Base-by-base conservation (phyloP, 768 basidiomycete genomes). In the Ramaria sp. region DNA sequence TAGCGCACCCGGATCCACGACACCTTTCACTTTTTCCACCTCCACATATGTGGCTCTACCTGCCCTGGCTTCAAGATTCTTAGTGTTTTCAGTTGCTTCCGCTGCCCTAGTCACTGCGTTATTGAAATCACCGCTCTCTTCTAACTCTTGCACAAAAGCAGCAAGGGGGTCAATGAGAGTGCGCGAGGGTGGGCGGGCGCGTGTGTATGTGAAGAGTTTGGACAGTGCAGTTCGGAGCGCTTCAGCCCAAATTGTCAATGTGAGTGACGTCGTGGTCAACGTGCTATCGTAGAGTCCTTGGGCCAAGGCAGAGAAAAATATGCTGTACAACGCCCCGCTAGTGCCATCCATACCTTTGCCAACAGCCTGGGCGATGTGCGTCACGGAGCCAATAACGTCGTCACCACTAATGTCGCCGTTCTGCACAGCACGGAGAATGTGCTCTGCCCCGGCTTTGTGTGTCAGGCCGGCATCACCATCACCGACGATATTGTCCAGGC, bases 311-410 rank as follows among this genome's bases (percentile, higher is more conserved):
- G 91, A 90, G 74, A 93, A 91, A 73, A 92, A 94, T 59, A 95
- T 94, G 1, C 91, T 92, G 68, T 93, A 95, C 27, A 95, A 68
- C 0, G 91, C 91, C 3, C 92, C 92, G 61, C 86, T 88, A 6
- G 92, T 94, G 34, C 92, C 92, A 12, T 88, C 92, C 92, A 95
- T 95, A 17, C 75, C 73, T 62, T 88, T 84, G 67, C 92, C 89
- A 2, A 86, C 84, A 9, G 85, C 80, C 61, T 81, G 76, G 2
- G 92, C 80, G 58, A 94, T 80, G 2, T 75, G 72, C 45, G 87
- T 78, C 59, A 89, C 72, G 53, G 83, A 78, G 24, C 72, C 74
- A 38, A 87, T 74, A 49, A 91, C 75, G 62, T 92, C 80, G 11
- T 73, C 66, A 6, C 87, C 88, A 10, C 71, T 71, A 50, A 94